Conservation (phyloP, 2,329 filamentous ascomycete genomes). For the Neopestalotiopsis rosae region DNA sequence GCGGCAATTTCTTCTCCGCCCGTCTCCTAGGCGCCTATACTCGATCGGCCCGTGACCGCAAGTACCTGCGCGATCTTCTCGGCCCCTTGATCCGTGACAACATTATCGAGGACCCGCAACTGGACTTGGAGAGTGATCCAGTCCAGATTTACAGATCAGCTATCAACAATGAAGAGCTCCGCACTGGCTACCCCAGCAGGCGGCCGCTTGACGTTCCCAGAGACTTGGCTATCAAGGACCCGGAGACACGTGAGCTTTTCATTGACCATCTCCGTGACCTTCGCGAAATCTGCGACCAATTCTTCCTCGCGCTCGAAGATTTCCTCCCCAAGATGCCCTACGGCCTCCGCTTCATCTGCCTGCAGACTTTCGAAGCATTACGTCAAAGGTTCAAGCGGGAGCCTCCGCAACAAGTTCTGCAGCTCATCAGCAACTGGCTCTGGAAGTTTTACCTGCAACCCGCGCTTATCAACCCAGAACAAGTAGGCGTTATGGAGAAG, state of each 20-base stretch:
- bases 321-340: slow-evolving; percentile 89
- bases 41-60: slow-evolving; percentile 88
- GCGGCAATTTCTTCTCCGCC: slow-evolving; percentile 92
- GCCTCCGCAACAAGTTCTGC: slow-evolving; percentile 76
- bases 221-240: slow-evolving; percentile 94
- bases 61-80: slow-evolving; percentile 86
- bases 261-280: slow-evolving; percentile 94
- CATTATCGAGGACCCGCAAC: slow-evolving; percentile 86
- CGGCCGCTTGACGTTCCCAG: slow-evolving; percentile 84
- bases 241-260: slow-evolving; percentile 89
- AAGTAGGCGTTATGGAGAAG: slow-evolving; percentile 90
- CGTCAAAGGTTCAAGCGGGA: slow-evolving; percentile 81
- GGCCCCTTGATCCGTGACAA: slow-evolving; percentile 87
- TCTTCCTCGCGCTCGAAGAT: slow-evolving; percentile 82
- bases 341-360: slow-evolving; percentile 85
- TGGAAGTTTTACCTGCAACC: slow-evolving; percentile 95
- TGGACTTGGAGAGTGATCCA: slow-evolving; percentile 95
- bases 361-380: slow-evolving; percentile 83
- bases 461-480: slow-evolving; percentile 86
- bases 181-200: slow-evolving; percentile 83
- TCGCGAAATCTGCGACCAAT: slow-evolving; percentile 91
- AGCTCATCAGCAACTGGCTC: slow-evolving; percentile 87
- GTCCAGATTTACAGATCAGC: slow-evolving; percentile 95
- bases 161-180: slow-evolving; percentile 96
- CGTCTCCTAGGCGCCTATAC: slow-evolving; percentile 88